Evolutionary conservation across 768 basidiomycete genomes (phyloP).

Genomic region (Termitomyces sp.): DNA sequence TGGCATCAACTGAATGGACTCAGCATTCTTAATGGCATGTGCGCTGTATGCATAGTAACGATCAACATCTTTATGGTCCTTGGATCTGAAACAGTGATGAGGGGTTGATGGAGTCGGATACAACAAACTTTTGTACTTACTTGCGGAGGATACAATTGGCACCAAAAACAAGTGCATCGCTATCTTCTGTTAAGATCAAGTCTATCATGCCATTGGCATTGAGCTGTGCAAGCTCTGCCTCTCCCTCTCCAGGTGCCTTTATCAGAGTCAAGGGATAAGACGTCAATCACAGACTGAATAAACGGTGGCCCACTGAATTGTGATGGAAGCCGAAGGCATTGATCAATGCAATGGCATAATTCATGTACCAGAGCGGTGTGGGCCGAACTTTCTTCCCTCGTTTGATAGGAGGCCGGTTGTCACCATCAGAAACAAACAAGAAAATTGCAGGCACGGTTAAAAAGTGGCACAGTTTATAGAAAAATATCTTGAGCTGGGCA

Average conservation of each 20-base stretch:
- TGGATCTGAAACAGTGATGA: neutral
- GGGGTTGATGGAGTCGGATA: neutral
- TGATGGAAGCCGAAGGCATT: neutral
- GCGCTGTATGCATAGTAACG: neutral
- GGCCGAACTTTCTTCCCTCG: neutral
- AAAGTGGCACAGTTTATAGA: neutral
- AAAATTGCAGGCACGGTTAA: neutral
- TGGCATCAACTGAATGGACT: neutral
- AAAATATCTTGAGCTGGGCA: neutral
- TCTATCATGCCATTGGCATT: slow-evolving; percentile 37
- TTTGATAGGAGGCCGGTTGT: neutral
- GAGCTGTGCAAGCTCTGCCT: slow-evolving; percentile 45
- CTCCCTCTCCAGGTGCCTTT: slow-evolving; percentile 47
- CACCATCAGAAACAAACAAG: no score
- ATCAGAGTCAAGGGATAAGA: no score
- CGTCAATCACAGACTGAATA: neutral
- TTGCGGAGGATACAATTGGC: slow-evolving; percentile 37
- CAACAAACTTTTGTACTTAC: slow-evolving; percentile 21
- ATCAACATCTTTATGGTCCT: neutral
- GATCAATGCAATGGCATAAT: neutral
- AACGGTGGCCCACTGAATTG: neutral
- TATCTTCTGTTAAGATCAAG: slow-evolving; percentile 45
- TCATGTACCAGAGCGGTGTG: neutral
- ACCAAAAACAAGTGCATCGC: slow-evolving; percentile 45
- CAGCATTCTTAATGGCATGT: no score